phyloP scores from a whole-genome alignment of 2,329 filamentous ascomycete species.

The Trichoderma cornu-damae region DNA sequence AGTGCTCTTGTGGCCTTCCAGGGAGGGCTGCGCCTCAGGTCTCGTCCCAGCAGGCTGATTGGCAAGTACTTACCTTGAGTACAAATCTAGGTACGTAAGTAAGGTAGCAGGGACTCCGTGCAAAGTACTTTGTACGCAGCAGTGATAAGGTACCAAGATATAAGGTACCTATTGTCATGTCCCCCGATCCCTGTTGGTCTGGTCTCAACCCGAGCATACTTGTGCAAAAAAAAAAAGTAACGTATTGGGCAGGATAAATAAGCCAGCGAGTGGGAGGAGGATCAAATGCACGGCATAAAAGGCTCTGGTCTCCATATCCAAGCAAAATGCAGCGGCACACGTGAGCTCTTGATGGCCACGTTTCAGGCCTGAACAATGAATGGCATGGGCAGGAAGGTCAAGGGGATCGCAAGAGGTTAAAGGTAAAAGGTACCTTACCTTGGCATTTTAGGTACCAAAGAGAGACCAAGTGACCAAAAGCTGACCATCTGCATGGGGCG shows the following conservation, averaged over 20 bases:
- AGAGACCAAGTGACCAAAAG: neutral
- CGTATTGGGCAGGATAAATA: neutral
- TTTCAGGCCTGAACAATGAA: neutral
- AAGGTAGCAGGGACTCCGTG: too few species aligned
- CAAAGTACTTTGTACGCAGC: too few species aligned
- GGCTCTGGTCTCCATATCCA: neutral
- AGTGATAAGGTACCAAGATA: too few species aligned
- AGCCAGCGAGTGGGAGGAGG: neutral
- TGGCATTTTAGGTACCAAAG: neutral
- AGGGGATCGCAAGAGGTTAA: too few species aligned
- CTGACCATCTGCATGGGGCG: neutral
- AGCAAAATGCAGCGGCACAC: neutral
- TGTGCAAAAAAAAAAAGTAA: too few species aligned
- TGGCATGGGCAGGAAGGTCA: too few species aligned
- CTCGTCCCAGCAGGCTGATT: neutral
- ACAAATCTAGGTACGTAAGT: too few species aligned
- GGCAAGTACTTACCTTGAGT: too few species aligned
- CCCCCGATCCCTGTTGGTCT: neutral
- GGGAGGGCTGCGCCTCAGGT: conserved; percentile 1
- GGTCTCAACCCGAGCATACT: neutral
- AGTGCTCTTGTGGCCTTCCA: neutral
- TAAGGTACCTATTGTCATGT: too few species aligned
- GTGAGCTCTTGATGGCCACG: neutral
- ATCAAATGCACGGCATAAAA: neutral
- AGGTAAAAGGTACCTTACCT: too few species aligned